A percentile compares a stretch with the other conserved stretches of the same genome.
phyloP scores from a whole-genome alignment of 805 yeast genomes.

The Brettanomyces nanus region DNA sequence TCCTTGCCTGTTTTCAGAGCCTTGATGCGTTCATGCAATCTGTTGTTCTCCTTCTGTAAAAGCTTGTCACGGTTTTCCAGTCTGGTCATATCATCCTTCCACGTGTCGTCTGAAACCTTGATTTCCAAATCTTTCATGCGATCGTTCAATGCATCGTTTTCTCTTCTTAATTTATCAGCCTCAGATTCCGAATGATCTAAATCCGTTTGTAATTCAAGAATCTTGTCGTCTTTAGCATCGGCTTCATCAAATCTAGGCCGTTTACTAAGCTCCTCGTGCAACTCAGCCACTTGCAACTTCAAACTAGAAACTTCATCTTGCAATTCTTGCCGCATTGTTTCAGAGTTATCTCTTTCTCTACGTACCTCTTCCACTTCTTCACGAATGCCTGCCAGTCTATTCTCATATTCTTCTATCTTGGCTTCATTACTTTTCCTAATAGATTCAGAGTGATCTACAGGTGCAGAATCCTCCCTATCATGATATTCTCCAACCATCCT shows the following conservation, averaged over 20 bases:
- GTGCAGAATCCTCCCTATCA: not conserved
- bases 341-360: not conserved
- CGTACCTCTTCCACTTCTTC: not conserved
- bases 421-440: not conserved
- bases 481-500: not conserved
- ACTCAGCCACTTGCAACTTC: not conserved
- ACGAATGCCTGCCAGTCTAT: not conserved
- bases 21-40: conserved; percentile 6
- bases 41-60: conserved; percentile 19
- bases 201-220: conserved; percentile 2
- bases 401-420: conserved; percentile 1
- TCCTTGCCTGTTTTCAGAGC: conserved; percentile 4
- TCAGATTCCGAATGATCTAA: conserved; percentile 3
- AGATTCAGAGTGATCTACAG: not conserved
- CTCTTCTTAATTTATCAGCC: conserved; percentile 4
- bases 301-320: not conserved
- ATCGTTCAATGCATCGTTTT: conserved; percentile 7
- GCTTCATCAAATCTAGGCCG: not conserved
- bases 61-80: not conserved
- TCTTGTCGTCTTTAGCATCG: not conserved
- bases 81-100: not conserved
- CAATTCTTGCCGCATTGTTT: not conserved
- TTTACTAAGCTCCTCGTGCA: not conserved
- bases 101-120: too few species aligned
- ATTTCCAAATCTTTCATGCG: not conserved